Conservation (phyloP, 371 early-diverging fungal genomes). For the Coemansia sp. region DNA sequence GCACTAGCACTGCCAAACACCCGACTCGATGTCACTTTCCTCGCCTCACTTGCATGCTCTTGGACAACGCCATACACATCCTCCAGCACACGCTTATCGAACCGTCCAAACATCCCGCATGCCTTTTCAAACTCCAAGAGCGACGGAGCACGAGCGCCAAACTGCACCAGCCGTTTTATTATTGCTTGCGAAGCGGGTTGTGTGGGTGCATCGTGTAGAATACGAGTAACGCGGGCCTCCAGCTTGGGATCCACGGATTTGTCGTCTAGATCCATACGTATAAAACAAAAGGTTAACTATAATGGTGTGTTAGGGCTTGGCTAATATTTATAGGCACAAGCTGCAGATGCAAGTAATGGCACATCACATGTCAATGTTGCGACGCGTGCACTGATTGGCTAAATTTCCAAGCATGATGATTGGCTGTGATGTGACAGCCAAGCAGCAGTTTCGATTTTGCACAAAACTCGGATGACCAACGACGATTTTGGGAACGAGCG, state of each 20-base stretch:
- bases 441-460: constrained; percentile 26
- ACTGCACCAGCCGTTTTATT: constrained; percentile 40
- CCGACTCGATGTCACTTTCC: neutral
- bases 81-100: constrained; percentile 26
- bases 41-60: constrained; percentile 7
- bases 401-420: neutral
- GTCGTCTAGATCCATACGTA: constrained; percentile 27
- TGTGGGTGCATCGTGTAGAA: constrained; percentile 23
- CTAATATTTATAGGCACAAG: neutral
- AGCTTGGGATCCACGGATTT: constrained; percentile 17
- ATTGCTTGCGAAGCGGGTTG: constrained; percentile 20
- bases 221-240: constrained; percentile 15
- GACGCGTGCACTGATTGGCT: neutral
- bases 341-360: constrained; percentile 1
- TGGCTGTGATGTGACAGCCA: neutral
- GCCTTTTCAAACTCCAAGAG: constrained; percentile 32
- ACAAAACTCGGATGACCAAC: neutral
- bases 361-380: neutral
- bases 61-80: constrained; percentile 23
- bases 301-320: neutral
- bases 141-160: constrained; percentile 14
- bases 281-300: neutral
- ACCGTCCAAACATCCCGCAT: constrained; percentile 48
- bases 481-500: neutral
- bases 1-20: constrained; percentile 18